Evolutionary conservation across 1,284 basidiomycete genomes (phyloP).

Genomic region (Boletus smithii): DNA sequence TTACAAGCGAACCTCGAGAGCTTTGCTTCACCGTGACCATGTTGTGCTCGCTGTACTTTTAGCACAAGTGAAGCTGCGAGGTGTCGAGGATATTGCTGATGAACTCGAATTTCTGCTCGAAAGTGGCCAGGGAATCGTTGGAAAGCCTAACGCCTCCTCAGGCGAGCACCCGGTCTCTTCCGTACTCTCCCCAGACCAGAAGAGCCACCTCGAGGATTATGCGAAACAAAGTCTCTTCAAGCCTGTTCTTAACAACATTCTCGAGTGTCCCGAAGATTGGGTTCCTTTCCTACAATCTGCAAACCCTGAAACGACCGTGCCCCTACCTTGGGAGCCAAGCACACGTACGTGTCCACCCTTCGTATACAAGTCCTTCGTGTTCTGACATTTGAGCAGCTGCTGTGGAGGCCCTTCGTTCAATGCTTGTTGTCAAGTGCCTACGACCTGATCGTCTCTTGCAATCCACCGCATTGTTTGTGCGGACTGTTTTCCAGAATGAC

Average conservation of each 20-base stretch:
- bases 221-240: constrained; percentile 74
- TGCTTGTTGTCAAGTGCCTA: constrained; percentile 85
- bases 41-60: constrained; percentile 89
- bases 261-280: constrained; percentile 72
- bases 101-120: constrained; percentile 92
- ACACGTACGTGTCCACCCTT: constrained; percentile 53
- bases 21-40: constrained; percentile 89
- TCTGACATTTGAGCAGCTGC: constrained; percentile 49
- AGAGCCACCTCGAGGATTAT: constrained; percentile 62
- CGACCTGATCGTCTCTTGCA: constrained; percentile 87
- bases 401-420: constrained; percentile 67
- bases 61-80: constrained; percentile 85
- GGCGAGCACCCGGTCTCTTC: constrained; percentile 42
- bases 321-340: constrained; percentile 72
- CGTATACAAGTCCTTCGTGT: neutral
- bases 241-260: constrained; percentile 68
- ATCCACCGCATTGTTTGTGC: constrained; percentile 74
- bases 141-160: constrained; percentile 37
- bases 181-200: constrained; percentile 64
- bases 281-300: constrained; percentile 65
- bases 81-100: constrained; percentile 72
- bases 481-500: constrained; percentile 74
- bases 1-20: constrained; percentile 87
- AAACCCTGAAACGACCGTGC: constrained; percentile 72
- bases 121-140: constrained; percentile 68